Percentiles rank a stretch among this genome's conserved stretches.
phyloP scores from a whole-genome alignment of 2,329 filamentous ascomycete genomes.

The Ceratocystis huliohia region DNA sequence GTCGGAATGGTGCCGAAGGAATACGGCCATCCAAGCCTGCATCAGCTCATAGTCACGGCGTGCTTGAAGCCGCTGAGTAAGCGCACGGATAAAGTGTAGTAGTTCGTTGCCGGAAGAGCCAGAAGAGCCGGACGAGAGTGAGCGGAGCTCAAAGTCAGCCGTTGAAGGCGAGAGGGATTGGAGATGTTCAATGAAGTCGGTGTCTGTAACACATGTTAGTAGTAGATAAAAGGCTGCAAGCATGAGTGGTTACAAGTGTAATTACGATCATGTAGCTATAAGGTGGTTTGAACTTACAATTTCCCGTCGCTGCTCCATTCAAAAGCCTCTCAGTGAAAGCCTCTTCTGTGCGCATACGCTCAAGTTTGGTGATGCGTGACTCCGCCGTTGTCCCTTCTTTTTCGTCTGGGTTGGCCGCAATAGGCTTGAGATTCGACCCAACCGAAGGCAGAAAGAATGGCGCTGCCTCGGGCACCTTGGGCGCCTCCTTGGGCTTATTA shows the following conservation, averaged over 20 bases:
- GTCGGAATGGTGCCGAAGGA: constrained; percentile 64
- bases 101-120: constrained; percentile 53
- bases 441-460: constrained; percentile 84
- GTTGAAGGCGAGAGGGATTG: constrained; percentile 71
- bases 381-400: constrained; percentile 32
- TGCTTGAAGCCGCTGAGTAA: constrained; percentile 56
- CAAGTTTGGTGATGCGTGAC: constrained; percentile 58
- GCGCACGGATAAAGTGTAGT: constrained; percentile 63
- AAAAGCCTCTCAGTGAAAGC: constrained; percentile 46
- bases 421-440: constrained; percentile 24
- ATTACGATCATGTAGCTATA: neutral
- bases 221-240: constrained; percentile 12
- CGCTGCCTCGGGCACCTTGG: constrained; percentile 83
- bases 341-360: constrained; percentile 44
- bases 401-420: constrained; percentile 26
- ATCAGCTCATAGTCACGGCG: constrained; percentile 83
- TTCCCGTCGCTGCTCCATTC: constrained; percentile 38
- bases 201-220: constrained; percentile 34
- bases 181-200: constrained; percentile 61
- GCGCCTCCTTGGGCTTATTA: constrained; percentile 86
- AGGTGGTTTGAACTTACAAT: constrained; percentile 43
- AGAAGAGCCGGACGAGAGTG: constrained; percentile 41
- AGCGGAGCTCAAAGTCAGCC: constrained; percentile 82
- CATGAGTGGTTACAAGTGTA: too few species aligned
- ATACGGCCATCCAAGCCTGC: constrained; percentile 96